Conservation (phyloP, 257 asterid species). For the Solanum raphanifolium region DNA sequence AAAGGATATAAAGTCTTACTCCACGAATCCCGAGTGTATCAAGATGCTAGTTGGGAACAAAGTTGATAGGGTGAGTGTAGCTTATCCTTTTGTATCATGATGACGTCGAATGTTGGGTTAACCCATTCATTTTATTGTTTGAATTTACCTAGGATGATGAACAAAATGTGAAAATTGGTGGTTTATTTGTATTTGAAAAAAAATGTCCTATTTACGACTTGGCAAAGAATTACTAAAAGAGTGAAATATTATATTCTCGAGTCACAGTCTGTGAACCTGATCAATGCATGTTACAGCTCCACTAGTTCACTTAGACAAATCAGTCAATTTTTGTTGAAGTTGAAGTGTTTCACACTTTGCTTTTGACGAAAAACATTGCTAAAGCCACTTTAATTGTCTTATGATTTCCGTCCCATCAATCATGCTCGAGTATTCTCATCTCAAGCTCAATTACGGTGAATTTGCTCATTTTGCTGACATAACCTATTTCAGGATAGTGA, state of each 20-base stretch:
- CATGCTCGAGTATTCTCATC: background rate
- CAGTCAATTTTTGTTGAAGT: background rate
- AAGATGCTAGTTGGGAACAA: slow-evolving; percentile 77
- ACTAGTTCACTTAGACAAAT: background rate
- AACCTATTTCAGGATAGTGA: slow-evolving; percentile 51
- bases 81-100: background rate
- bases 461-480: background rate
- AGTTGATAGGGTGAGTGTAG: slow-evolving; percentile 62
- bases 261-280: background rate
- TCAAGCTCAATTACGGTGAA: background rate
- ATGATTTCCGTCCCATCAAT: background rate
- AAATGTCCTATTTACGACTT: background rate
- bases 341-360: background rate
- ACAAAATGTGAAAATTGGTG: background rate
- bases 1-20: slow-evolving; percentile 56
- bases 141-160: too few relatives aligned
- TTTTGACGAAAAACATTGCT: background rate
- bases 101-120: background rate
- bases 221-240: background rate
- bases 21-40: slow-evolving; percentile 68
- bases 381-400: background rate
- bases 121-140: background rate
- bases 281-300: background rate
- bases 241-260: background rate
- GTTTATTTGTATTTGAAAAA: background rate